These are phyloP conservation scores for Eucalyptus polyanthemos DNA, from an alignment of 345 rosid genomes.

Conservation along the genomic window DNA sequence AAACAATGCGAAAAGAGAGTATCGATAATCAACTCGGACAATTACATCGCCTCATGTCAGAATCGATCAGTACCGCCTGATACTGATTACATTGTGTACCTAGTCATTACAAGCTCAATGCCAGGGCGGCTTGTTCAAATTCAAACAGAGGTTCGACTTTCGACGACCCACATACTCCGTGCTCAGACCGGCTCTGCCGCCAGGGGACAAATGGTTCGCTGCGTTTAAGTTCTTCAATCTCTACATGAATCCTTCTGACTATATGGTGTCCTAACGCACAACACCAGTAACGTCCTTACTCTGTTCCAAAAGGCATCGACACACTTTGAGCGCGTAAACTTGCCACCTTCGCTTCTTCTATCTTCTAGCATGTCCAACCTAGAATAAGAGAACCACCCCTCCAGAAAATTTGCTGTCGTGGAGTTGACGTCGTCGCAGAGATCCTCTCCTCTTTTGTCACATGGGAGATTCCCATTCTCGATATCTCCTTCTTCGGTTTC, in stretches of 20 bases:
- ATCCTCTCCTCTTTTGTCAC: neutral
- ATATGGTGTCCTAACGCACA: constrained; percentile 14
- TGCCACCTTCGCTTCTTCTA: neutral
- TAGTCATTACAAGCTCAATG: neutral
- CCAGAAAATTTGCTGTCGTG: constrained; percentile 2
- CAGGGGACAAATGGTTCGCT: neutral
- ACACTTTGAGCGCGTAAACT: constrained; percentile 4
- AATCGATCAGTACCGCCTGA: neutral
- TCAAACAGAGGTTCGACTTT: neutral
- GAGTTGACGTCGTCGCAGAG: neutral
- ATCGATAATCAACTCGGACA: neutral
- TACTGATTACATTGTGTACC: neutral
- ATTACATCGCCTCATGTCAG: neutral
- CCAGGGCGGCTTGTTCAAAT: neutral
- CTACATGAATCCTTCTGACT: neutral
- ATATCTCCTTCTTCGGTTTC: constrained; percentile 1
- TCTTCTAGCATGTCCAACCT: constrained; percentile 9
- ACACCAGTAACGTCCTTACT: constrained; percentile 24
- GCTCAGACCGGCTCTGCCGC: constrained; percentile 4
- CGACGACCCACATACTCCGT: neutral
- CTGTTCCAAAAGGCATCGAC: constrained; percentile 7
- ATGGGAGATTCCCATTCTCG: constrained; percentile 4
- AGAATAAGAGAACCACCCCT: constrained; percentile 27
- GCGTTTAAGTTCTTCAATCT: neutral
- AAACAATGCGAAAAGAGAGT: neutral